phyloP scores from a whole-genome alignment of 441 rosid genomes.

The Croton setiger region DNA sequence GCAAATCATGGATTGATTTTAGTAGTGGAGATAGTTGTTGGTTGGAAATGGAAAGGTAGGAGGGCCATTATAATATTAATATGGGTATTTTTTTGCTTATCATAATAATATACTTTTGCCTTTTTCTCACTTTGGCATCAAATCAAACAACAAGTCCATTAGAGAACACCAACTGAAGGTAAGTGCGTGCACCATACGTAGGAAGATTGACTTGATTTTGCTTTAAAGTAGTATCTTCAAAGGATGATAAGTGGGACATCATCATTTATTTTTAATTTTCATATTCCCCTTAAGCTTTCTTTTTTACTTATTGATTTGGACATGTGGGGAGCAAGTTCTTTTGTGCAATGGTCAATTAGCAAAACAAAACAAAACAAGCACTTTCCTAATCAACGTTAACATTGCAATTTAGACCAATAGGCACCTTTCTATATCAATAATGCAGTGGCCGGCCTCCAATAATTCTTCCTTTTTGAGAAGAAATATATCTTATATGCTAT shows the following conservation, averaged over 20 bases:
- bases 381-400: not conserved
- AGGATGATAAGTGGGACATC: not conserved
- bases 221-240: not conserved
- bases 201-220: not conserved
- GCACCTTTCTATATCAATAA: constrained; percentile 9
- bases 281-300: not conserved
- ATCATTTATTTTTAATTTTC: not conserved
- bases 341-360: not conserved
- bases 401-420: not conserved
- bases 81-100: constrained; percentile 1
- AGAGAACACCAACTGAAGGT: constrained; percentile 4
- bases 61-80: not conserved
- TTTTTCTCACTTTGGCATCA: constrained; percentile 2
- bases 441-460: constrained; percentile 13
- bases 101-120: not conserved
- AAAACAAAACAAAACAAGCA: not conserved
- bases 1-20: not conserved
- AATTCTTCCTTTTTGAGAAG: not conserved
- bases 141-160: not conserved
- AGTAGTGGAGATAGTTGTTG: not conserved
- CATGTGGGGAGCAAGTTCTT: not conserved
- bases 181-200: not conserved
- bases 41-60: not conserved
- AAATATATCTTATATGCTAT: not conserved
- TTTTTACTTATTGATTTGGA: not conserved